Evolutionary conservation across 139 green algal species (phyloP), one percentile per base, ranked within the genome.

Genomic region (Volvox africanus): DNA sequence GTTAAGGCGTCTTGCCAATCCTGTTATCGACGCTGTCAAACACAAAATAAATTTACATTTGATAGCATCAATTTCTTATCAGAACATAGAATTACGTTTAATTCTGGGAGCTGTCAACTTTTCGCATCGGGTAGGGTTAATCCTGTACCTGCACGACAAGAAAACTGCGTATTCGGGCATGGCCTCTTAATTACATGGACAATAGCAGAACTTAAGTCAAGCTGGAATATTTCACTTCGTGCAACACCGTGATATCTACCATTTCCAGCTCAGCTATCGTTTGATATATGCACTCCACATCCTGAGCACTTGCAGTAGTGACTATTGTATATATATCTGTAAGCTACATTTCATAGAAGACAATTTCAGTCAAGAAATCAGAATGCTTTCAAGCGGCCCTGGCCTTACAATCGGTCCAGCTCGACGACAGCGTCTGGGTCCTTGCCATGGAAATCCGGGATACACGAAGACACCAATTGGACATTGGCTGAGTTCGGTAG

Each of bases 221-320:
- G 33, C 32, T 33, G 44, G 75, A 55, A 28, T 81, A 61, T 9
- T 26, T 81, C 30, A 30, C 75, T 30, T 35, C 28, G 75, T 35
- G 75, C 75, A 36, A 30, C 17, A 81, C 75, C 26, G 3, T 55
- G 26, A 13, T 68, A 1, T 37, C 78, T 86, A 86, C 55, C 71
- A 73, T 86, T 73, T 71, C 80, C 80, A 86, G 80, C 80, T 86
- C 80, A 84, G 78, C 78, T 32, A 35, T 35, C 2, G 14, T 22
- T 32, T 62, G 12, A 18, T 55, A 21, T n/a, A 61, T 11, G 33
- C 21, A 61, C 21, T 82, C 13, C 76, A 28, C 17, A 26, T 82
- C 50, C 33, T 35, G 12, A 22, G 76, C 76, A 61, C 30, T 26
- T 30, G 26, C 16, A 61, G n/a, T 30, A 26, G 33, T 73, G 9